Conservation (phyloP, 129 eudicot species). For the Flaveria robusta region DNA sequence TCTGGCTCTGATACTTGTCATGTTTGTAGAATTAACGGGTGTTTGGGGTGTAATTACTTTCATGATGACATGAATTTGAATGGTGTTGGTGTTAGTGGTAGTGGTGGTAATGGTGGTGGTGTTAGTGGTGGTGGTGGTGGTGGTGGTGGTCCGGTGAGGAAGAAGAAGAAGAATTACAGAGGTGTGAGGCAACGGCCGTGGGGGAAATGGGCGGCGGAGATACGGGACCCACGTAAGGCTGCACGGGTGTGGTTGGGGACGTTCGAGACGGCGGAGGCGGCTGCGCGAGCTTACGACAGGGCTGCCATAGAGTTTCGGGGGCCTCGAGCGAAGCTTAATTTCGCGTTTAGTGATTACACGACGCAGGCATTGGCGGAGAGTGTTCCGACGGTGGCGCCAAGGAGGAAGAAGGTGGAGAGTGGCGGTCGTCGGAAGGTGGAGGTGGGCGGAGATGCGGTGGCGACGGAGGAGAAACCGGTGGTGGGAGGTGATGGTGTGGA, state of each 20-base stretch:
- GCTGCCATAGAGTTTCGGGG: conserved; percentile 77
- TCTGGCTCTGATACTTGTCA: conserved; percentile 45
- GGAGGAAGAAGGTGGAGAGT: conserved; percentile 14
- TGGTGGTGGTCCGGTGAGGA: conserved; percentile 37
- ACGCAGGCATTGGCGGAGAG: conserved; percentile 7
- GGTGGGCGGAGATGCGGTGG: not conserved
- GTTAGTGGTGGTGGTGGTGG: not conserved
- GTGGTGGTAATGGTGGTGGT: not conserved
- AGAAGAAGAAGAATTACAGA: conserved; percentile 80
- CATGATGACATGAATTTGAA: conserved; percentile 33
- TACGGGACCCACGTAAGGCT: conserved; percentile 67
- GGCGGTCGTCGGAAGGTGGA: not conserved
- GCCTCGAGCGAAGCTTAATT: conserved; percentile 67
- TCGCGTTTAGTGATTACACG: conserved; percentile 47
- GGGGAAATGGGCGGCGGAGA: conserved; percentile 91
- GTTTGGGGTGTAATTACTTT: conserved; percentile 70
- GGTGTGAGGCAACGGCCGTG: conserved; percentile 79
- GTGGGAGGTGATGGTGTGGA: conserved; percentile 45
- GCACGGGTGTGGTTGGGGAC: conserved; percentile 83
- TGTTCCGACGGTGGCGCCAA: not conserved
- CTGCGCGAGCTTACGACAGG: conserved; percentile 67
- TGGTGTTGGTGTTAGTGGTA: not conserved
- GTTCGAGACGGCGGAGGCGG: conserved; percentile 75
- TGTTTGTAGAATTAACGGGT: conserved; percentile 55
- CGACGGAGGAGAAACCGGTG: not conserved